Evolutionary conservation across 257 asterid genomes (phyloP).

Genomic region (Euphrasia confusa): DNA sequence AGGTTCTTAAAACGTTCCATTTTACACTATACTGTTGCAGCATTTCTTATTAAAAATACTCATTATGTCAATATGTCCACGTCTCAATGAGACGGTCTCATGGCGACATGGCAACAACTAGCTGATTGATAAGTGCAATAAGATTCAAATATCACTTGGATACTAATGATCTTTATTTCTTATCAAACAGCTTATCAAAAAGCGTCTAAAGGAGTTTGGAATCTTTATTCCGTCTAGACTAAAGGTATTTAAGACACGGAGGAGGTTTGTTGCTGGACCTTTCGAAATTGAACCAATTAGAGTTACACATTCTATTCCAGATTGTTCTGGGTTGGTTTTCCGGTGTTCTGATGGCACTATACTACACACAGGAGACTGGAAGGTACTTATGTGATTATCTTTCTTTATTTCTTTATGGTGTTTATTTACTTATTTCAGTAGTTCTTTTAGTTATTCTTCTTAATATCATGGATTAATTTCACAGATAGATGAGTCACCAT

Average conservation of each 20-base stretch:
- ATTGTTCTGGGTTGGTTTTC: slow-evolving; percentile 95
- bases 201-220: slow-evolving; percentile 92
- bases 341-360: slow-evolving; percentile 97
- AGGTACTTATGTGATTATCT: slow-evolving; percentile 46
- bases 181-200: slow-evolving; percentile 76
- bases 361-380: slow-evolving; percentile 99
- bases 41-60: slow-evolving; percentile 7
- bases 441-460: not conserved
- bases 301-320: slow-evolving; percentile 98
- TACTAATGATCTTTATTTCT: slow-evolving; percentile 20
- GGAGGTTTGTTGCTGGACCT: slow-evolving; percentile 90
- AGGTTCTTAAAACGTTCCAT: slow-evolving; percentile 21
- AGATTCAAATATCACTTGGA: slow-evolving; percentile 4
- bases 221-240: slow-evolving; percentile 91
- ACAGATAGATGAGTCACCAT: slow-evolving; percentile 96
- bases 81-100: not conserved
- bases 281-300: slow-evolving; percentile 90
- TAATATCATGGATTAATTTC: slow-evolving; percentile 17
- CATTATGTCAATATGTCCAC: not conserved
- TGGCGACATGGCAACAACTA: slow-evolving; percentile 1
- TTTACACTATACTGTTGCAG: slow-evolving; percentile 5
- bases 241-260: slow-evolving; percentile 71
- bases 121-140: slow-evolving; percentile 15
- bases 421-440: not conserved
- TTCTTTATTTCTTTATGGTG: slow-evolving; percentile 3